These are phyloP conservation scores for Crithidia thermophila DNA, from an alignment of 208 protist genomes.

Conservation along the genomic window DNA sequence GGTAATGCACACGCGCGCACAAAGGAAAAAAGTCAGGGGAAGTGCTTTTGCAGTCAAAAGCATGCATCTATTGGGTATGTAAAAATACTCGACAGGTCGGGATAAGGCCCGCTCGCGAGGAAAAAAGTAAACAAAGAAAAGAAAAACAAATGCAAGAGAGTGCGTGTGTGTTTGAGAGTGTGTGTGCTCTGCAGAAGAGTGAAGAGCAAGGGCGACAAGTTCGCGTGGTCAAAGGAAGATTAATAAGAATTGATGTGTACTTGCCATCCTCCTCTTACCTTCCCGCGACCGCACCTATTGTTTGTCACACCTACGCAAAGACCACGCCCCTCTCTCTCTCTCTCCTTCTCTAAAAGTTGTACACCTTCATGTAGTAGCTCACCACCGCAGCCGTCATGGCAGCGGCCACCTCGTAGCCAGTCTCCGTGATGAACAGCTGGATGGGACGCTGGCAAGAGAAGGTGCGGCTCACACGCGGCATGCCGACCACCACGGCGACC, in stretches of 20 bases:
- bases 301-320: too few relatives aligned
- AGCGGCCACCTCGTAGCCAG: constrained; percentile 70
- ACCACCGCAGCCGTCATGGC: constrained; percentile 61
- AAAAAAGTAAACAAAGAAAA: neutral
- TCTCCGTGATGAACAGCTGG: constrained; percentile 72
- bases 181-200: constrained; percentile 15
- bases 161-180: too few relatives aligned
- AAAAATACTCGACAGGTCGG: too few relatives aligned
- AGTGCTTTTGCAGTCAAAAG: neutral
- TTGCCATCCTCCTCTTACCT: too few relatives aligned
- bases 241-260: too few relatives aligned
- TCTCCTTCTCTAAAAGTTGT: constrained; percentile 39
- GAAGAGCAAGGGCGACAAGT: constrained; percentile 7
- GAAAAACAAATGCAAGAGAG: too few relatives aligned
- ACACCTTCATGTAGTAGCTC: constrained; percentile 65
- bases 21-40: neutral
- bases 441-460: constrained; percentile 82
- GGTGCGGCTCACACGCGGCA: constrained; percentile 60
- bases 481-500: constrained; percentile 45
- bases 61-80: constrained; percentile 22
- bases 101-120: too few relatives aligned
- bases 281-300: too few relatives aligned
- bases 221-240: too few relatives aligned
- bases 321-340: neutral
- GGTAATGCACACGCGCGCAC: neutral